Base-by-base conservation (phyloP, 768 basidiomycete species). In the Leccinum longicurvipes region DNA sequence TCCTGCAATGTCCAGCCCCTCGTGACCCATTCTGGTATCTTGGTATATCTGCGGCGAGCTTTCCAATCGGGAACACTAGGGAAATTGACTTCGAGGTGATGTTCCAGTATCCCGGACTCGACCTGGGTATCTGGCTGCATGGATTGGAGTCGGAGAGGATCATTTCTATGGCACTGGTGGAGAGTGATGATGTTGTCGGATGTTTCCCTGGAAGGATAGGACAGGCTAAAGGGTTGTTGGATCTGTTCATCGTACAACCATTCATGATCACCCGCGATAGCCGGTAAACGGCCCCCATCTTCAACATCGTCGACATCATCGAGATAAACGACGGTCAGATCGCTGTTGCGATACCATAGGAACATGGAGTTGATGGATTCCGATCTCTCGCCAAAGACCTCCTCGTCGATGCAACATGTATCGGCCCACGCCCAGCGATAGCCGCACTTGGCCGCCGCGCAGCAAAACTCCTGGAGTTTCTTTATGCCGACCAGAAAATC, bases 291-390 rank as follows among this genome's bases (percentile, higher is more conserved):
- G 1, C 58, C 67, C 4, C 36, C 17, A 17, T 54, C 39, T 25
- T 51, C 32, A 1, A 68, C 59, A 6, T 71, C 67, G 1, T 68
- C 60, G 6, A 68, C 59, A 29, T 70, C 67, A 14, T 58, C 56
- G 24, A 68, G 69, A 27, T 69, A 68, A 8, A 69, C 69, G 57
- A 69, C 55, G 8, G 69, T 69, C 47, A 69, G 44, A 3, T 64
- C 60, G 27, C 69, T 69, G 29, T 31, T 48, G 27, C 47, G 56
- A 59, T 69, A 69, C 67, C 69, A 69, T 3, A 58, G 44, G 41
- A 68, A 69, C 67, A 71, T 69, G 54, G 49, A 64, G 44, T 69
- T 69, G 50, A 69, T 63, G 24, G 69, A 69, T 51, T 69, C 69
- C 3, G 67, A 63, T 27, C 47, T 60, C 49, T 69, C 67, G 0